Percentiles rank a stretch among this genome's conserved stretches.
phyloP scores from a whole-genome alignment of 352 stramenopile species.

The Pythium brassicae region DNA sequence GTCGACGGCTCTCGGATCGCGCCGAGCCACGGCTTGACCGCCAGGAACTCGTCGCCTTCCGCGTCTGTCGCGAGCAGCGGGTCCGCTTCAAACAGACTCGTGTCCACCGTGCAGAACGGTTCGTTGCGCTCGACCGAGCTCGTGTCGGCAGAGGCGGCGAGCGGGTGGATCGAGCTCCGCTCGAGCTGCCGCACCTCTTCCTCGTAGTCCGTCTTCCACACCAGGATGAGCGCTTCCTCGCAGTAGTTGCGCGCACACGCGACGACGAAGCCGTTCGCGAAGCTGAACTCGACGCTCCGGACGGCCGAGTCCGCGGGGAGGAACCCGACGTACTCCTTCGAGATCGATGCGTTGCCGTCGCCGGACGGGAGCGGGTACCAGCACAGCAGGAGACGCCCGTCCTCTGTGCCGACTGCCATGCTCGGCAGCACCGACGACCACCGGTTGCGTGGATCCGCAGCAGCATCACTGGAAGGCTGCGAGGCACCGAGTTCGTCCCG shows the following conservation, averaged over 20 bases:
- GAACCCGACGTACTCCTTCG: slow-evolving; percentile 55
- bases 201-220: slow-evolving; percentile 79
- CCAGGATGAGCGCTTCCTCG: slow-evolving; percentile 32
- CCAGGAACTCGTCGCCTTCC: slow-evolving; percentile 57
- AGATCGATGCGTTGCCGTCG: slow-evolving; percentile 24
- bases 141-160: background rate
- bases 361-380: slow-evolving; percentile 63
- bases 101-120: background rate
- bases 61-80: slow-evolving; percentile 3
- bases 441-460: background rate
- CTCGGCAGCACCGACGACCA: slow-evolving; percentile 55
- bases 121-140: background rate
- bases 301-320: slow-evolving; percentile 42
- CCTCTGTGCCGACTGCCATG: slow-evolving; percentile 36
- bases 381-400: slow-evolving; percentile 52
- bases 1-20: slow-evolving; percentile 44
- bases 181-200: slow-evolving; percentile 50
- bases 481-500: slow-evolving; percentile 12
- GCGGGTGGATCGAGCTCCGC: slow-evolving; percentile 7
- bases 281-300: slow-evolving; percentile 40
- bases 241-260: slow-evolving; percentile 32
- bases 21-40: slow-evolving; percentile 59
- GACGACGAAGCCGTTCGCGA: slow-evolving; percentile 52
- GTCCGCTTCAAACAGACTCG: slow-evolving; percentile 7
- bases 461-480: background rate